These are phyloP conservation scores for Aschersonia sp. DNA, from an alignment of 2,329 filamentous ascomycete species.

Conservation along the genomic window DNA sequence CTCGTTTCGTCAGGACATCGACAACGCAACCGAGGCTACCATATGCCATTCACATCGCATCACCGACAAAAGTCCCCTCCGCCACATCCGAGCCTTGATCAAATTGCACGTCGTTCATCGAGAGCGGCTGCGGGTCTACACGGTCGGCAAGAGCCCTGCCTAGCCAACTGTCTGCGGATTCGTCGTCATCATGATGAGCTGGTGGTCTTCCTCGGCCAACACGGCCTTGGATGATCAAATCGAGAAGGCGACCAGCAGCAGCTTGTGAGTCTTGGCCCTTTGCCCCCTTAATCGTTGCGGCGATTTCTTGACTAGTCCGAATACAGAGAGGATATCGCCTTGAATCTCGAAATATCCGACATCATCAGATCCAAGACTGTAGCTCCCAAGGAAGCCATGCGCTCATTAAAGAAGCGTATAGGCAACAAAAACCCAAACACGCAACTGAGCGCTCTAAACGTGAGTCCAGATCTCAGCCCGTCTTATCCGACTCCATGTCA, in stretches of 20 bases:
- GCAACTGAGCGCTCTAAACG: conserved; percentile 86
- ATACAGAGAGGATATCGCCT: conserved; percentile 77
- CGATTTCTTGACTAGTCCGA: neutral
- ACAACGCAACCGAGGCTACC: neutral
- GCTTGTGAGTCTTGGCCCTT: conserved; percentile 47
- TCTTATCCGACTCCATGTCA: neutral
- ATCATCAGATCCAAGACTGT: conserved; percentile 95
- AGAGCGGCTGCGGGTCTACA: no score
- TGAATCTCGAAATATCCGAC: conserved; percentile 97
- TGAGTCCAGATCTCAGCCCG: conserved; percentile 20
- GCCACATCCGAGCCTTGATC: no score
- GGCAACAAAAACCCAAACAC: conserved; percentile 97
- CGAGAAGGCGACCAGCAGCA: conserved; percentile 86
- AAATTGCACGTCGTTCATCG: no score
- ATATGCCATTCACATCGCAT: no score
- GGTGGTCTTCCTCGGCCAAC: conserved; percentile 88
- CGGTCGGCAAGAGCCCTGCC: neutral
- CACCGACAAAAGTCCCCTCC: no score
- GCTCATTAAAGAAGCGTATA: conserved; percentile 83
- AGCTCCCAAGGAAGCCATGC: conserved; percentile 95
- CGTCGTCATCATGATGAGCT: conserved; percentile 55
- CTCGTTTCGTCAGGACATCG: no score
- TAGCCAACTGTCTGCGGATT: neutral
- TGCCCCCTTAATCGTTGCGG: neutral
- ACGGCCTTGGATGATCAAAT: conserved; percentile 94